Evolutionary conservation across 805 yeast species (phyloP).

Genomic region (Metschnikowia arizonensis): DNA sequence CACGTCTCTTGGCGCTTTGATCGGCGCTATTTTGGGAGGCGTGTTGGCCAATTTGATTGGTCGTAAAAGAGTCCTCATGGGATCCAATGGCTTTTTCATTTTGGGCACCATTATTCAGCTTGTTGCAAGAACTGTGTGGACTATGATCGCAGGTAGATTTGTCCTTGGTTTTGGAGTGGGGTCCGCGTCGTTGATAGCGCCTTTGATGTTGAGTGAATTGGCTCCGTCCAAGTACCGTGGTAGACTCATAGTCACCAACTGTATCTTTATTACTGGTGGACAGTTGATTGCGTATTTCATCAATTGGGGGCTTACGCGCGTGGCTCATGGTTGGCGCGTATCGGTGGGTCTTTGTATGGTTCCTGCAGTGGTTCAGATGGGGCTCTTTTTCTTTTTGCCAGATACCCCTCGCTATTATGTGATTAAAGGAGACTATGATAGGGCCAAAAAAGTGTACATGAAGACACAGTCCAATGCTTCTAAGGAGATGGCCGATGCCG

Average conservation of each 20-base stretch:
- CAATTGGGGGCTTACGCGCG: constrained; percentile 78
- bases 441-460: constrained; percentile 63
- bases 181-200: constrained; percentile 90
- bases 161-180: constrained; percentile 97
- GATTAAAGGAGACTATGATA: constrained; percentile 58
- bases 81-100: constrained; percentile 76
- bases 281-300: constrained; percentile 91
- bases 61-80: constrained; percentile 77
- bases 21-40: constrained; percentile 79
- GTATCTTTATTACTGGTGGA: constrained; percentile 90
- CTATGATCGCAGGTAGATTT: constrained; percentile 88
- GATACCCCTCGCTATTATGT: constrained; percentile 93
- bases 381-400: constrained; percentile 78
- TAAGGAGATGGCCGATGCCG: constrained; percentile 58
- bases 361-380: constrained; percentile 77
- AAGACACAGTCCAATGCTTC: constrained; percentile 62
- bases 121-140: constrained; percentile 77
- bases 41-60: constrained; percentile 78
- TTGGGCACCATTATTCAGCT: constrained; percentile 85
- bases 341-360: constrained; percentile 86
- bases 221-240: constrained; percentile 93
- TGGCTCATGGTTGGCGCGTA: constrained; percentile 87
- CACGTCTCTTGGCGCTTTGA: constrained; percentile 87
- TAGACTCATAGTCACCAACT: constrained; percentile 81
- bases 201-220: constrained; percentile 84